Evolutionary conservation across 129 eudicot species (phyloP), one percentile per base, ranked within the genome.

Genomic region (Dittrichia graveolens): DNA sequence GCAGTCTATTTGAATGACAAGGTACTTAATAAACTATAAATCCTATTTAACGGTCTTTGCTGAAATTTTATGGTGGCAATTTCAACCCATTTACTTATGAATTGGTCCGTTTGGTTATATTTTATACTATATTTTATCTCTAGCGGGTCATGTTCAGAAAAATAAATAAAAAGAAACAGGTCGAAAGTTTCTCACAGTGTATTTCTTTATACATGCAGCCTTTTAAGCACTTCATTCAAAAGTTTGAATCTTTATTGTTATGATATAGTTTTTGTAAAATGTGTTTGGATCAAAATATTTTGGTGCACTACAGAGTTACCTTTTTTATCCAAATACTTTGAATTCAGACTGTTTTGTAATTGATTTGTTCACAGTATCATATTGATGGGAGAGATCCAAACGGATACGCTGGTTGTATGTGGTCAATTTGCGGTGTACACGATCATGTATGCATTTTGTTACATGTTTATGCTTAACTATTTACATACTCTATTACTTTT

Each of bases 331-430:
- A 24, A 57, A 43, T 42, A 13, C 8, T 38, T 57, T 7, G 46
- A 72, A 45, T 44, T 34, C 65, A 43, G 37, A 72, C 12, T 15
- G 13, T 3, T 15, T 10, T 64, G 18, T 35, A 46, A 38, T 67
- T 67, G 69, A 67, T 72, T 58, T 47, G 7, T 41, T 19, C 71
- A 71, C 89, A 91, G 99, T 91, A 90, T 80, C 82, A 88, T 47
- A 80, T 95, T 45, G 99, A 95, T 49, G 99, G 99, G 62, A 86
- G 99, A 71, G 97, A 95, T 83, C 99, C 99, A 13, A 95, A 69
- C 63, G 99, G 99, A 37, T 95, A 95, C 10, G 99, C 92, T 38
- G 99, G 99, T 11, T 88, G 95, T 75, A 95, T 95, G 99, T 95
- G 99, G 99, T 95, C 97, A 44, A 91, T 95, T 38, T 95, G 99